Conservation (phyloP, 2,329 filamentous ascomycete genomes). For the Apiospora rasikravindrae region DNA sequence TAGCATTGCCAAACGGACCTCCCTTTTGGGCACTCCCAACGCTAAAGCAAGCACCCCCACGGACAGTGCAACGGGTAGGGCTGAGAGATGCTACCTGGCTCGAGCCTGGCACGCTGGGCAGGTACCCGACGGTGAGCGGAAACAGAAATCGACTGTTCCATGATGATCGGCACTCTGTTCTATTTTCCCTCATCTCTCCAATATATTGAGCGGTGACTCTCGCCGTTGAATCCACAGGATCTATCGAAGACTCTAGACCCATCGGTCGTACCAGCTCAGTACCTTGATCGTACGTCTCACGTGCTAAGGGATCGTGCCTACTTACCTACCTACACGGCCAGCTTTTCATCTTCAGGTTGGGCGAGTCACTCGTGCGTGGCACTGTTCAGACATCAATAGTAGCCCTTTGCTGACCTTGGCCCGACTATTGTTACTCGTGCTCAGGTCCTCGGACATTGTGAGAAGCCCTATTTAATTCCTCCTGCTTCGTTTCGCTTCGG, state of each 20-base stretch:
- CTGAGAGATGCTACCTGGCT: background rate
- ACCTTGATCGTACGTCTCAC: background rate
- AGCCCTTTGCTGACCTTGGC: background rate
- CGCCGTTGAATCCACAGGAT: background rate
- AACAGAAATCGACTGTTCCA: background rate
- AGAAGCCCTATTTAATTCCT: background rate
- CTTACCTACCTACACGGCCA: background rate
- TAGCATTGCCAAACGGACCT: background rate
- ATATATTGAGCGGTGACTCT: background rate
- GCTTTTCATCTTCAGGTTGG: background rate
- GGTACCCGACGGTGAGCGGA: background rate
- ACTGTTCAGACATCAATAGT: background rate
- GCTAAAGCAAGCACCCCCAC: background rate
- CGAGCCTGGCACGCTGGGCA: too few species aligned
- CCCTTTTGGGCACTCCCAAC: background rate
- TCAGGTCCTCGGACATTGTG: background rate
- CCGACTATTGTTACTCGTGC: background rate
- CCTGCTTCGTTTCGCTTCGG: background rate
- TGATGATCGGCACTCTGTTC: background rate
- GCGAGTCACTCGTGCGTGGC: background rate
- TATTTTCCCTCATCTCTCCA: background rate
- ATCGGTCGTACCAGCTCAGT: background rate
- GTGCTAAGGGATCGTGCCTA: background rate
- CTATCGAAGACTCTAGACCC: background rate
- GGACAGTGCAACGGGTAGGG: conserved; percentile 6